Conservation (phyloP, 2,329 filamentous ascomycete genomes). For the Harringtonia aguacate region DNA sequence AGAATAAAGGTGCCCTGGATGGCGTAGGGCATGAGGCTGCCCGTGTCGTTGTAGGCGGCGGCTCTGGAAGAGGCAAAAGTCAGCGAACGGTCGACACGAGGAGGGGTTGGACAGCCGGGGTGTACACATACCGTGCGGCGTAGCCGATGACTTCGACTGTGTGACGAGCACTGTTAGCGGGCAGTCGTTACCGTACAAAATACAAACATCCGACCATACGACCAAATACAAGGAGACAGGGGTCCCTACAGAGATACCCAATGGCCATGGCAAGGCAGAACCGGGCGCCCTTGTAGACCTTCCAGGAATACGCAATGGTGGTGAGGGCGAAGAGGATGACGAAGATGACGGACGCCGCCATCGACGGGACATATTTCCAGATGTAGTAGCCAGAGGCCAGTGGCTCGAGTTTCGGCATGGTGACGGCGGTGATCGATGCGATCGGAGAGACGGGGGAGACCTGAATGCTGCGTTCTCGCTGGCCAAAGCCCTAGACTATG, state of each 20-base stretch:
- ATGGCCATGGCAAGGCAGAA: constrained; percentile 9
- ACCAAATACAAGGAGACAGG: too few species aligned
- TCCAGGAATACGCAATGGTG: not conserved
- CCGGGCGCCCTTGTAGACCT: constrained; percentile 1
- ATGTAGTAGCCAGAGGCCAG: not conserved
- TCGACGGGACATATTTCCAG: constrained; percentile 3
- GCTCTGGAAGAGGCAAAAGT: constrained; percentile 5
- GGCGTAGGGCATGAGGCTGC: constrained; percentile 24
- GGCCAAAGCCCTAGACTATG: too few species aligned
- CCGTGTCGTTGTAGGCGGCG: constrained; percentile 18
- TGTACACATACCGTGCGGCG: not conserved
- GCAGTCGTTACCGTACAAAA: not conserved
- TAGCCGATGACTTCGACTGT: not conserved
- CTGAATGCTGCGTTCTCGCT: too few species aligned
- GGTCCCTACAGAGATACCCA: constrained; percentile 8
- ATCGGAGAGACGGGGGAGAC: too few species aligned
- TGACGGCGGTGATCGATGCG: too few species aligned
- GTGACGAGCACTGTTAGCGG: not conserved
- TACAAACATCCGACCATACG: not conserved
- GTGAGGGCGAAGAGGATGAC: constrained; percentile 2
- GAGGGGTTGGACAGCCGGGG: too few species aligned
- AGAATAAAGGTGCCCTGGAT: constrained; percentile 32
- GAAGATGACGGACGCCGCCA: constrained; percentile 6
- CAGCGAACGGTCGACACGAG: constrained; percentile 5
- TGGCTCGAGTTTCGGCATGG: not conserved